Base-by-base conservation (phyloP, 257 asterid genomes). In the Rehmannia glutinosa region DNA sequence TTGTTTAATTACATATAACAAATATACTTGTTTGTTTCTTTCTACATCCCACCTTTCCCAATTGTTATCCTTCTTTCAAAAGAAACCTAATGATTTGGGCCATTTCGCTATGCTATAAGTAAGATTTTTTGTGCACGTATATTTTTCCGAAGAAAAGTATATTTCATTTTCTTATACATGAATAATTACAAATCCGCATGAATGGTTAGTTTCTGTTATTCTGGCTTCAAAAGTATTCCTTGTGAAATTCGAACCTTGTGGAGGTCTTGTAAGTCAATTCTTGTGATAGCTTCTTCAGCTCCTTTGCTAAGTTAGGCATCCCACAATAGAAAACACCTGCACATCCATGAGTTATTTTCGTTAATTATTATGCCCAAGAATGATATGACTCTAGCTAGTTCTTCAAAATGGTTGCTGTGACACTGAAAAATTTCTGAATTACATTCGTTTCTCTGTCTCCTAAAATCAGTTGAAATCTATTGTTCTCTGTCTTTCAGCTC, bases 321-420 rank as follows among this genome's bases (percentile, higher is more conserved):
- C 96, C 96, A 33, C 95, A 89, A 66, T 84, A 86, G 83, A 86
- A 89, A 59, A 89, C 92, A 68, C 96, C 95, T 89, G 86, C 73
- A 72, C 36, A 52, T 57, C 50, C 1, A 47, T 3, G 38, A 67
- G 36, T 15, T 52, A n/a, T n/a, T n/a, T n/a, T n/a, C n/a, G n/a
- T n/a, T n/a, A 28, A 28, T 32, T 17, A 15, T 33, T 30, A 55
- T 53, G 38, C 60, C 7, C 19, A 24, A 20, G 21, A 15, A 27
- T 53, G 39, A 27, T 27, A 53, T 21, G 39, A 53, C 35, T n/a
- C n/a, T 53, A 45, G 24, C 9, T 20, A 49, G 30, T 21, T 21
- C 30, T 19, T 9, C 8, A 36, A 5, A 19, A 5, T 9, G 6
- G 55, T 9, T 19, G 28, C 30, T n/a, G n/a, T n/a, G n/a, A n/a